Percentiles rank a stretch among this genome's conserved stretches.
These are phyloP conservation scores for Ustilago crameri DNA, from an alignment of 1,284 basidiomycete species.

Conservation along the genomic window DNA sequence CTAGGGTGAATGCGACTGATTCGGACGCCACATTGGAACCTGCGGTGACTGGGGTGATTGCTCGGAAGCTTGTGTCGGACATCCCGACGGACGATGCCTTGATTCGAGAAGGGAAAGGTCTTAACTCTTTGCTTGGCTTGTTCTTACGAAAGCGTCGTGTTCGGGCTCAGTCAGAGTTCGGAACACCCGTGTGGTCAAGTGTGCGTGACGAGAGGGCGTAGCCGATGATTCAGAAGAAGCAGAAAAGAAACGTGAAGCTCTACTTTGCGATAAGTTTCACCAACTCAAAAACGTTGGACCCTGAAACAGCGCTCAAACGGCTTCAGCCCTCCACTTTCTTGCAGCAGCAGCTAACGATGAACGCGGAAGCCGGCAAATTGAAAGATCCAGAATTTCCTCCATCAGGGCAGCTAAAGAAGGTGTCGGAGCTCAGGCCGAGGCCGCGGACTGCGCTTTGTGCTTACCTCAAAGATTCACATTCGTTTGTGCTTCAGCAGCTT, in stretches of 20 bases:
- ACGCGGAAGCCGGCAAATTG: constrained; percentile 7
- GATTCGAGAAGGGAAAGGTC: no score
- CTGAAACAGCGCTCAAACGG: constrained; percentile 1
- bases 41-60: constrained; percentile 19
- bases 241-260: no score
- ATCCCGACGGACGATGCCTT: no score
- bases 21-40: constrained; percentile 23
- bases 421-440: no score
- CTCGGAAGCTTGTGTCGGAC: constrained; percentile 28
- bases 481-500: not conserved
- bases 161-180: not conserved
- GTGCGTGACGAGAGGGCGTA: not conserved
- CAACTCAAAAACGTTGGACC: constrained; percentile 2
- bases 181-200: no score
- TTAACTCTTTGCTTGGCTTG: no score
- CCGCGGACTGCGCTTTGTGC: not conserved
- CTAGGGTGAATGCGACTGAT: constrained; percentile 2
- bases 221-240: not conserved
- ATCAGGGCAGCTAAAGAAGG: no score
- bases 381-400: no score
- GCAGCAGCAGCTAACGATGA: not conserved
- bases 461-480: constrained; percentile 4
- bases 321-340: not conserved
- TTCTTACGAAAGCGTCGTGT: no score
- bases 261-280: not conserved